Evolutionary conservation across 1,139 yeast genomes (phyloP).

Genomic region (Saccharomyces hybrid): DNA sequence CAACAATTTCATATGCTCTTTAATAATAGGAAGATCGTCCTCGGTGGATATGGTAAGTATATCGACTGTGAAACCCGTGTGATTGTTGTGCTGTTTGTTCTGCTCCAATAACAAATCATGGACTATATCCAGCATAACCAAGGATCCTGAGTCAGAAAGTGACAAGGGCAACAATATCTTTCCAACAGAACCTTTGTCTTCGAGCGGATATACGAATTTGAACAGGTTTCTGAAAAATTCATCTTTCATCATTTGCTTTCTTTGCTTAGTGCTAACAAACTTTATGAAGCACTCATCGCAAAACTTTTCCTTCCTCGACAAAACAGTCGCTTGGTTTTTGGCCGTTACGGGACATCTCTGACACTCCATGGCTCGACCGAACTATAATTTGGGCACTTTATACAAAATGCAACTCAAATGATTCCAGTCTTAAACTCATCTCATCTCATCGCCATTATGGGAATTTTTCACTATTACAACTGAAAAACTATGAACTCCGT

Average conservation of each 20-base stretch:
- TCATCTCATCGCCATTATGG: not conserved
- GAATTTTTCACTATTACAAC: not conserved
- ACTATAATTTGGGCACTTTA: not conserved
- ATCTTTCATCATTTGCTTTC: slow-evolving; percentile 69
- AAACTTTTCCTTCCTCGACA: slow-evolving; percentile 62
- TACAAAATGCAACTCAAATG: not conserved
- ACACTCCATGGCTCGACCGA: slow-evolving; percentile 11
- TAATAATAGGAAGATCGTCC: slow-evolving; percentile 9
- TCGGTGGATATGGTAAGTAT: slow-evolving; percentile 36
- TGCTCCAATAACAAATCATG: slow-evolving; percentile 59
- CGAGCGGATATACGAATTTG: slow-evolving; percentile 32
- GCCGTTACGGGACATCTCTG: slow-evolving; percentile 40
- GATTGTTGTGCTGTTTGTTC: slow-evolving; percentile 48
- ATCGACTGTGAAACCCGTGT: slow-evolving; percentile 58
- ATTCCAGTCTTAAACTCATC: not conserved
- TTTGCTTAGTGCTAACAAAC: slow-evolving; percentile 69
- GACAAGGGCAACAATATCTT: slow-evolving; percentile 55
- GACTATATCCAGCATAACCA: slow-evolving; percentile 61
- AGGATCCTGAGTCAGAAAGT: slow-evolving; percentile 52
- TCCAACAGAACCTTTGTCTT: slow-evolving; percentile 23
- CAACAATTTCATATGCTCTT: slow-evolving; percentile 19
- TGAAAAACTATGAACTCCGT: not conserved
- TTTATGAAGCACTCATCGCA: slow-evolving; percentile 64
- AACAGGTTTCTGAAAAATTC: slow-evolving; percentile 66
- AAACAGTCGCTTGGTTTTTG: slow-evolving; percentile 37